These are phyloP conservation scores for Phytophthora vignae DNA, from an alignment of 352 stramenopile genomes.

Conservation along the genomic window DNA sequence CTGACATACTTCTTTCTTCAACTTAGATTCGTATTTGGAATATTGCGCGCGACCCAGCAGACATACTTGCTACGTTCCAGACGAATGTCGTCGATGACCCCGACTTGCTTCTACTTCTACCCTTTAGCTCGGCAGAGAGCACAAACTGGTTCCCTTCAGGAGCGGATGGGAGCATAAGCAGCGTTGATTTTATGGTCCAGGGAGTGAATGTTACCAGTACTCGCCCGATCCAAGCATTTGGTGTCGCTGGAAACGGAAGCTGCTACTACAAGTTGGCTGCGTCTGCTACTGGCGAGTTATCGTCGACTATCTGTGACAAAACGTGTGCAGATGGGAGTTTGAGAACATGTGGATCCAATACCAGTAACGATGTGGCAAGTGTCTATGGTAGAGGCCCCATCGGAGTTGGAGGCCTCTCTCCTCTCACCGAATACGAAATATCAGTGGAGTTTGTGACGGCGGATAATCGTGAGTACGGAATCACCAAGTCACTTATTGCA, in stretches of 20 bases:
- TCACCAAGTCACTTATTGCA: constrained; percentile 34
- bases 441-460: constrained; percentile 34
- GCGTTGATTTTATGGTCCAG: constrained; percentile 53
- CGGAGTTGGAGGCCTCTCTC: constrained; percentile 41
- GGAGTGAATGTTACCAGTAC: constrained; percentile 24
- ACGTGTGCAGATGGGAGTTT: constrained; percentile 23
- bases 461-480: constrained; percentile 43
- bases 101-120: constrained; percentile 43
- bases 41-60: constrained; percentile 19
- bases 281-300: background rate
- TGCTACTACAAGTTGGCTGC: constrained; percentile 54
- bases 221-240: constrained; percentile 32
- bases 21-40: constrained; percentile 49
- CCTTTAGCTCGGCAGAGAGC: constrained; percentile 37
- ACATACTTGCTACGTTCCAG: constrained; percentile 28
- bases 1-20: background rate
- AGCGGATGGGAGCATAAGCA: constrained; percentile 37
- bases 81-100: constrained; percentile 26
- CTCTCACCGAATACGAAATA: constrained; percentile 49
- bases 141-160: constrained; percentile 29
- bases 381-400: constrained; percentile 45
- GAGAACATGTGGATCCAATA: constrained; percentile 26
- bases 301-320: constrained; percentile 27
- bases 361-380: constrained; percentile 31
- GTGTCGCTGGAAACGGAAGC: constrained; percentile 31